Evolutionary conservation across 2,329 filamentous ascomycete species (phyloP).

Genomic region (Colletotrichum liaoningense): DNA sequence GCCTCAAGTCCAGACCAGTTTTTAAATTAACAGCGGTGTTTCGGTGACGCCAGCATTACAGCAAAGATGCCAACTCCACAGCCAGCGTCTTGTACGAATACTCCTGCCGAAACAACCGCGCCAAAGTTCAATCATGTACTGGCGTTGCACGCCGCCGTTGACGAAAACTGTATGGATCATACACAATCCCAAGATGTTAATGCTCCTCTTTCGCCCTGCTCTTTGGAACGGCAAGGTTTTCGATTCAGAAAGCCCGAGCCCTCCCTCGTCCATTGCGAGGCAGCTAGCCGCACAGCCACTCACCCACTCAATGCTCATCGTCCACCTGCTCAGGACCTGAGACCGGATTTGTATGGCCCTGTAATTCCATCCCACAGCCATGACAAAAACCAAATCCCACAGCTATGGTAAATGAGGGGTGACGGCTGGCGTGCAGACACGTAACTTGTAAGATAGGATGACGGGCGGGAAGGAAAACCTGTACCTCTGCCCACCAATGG

Average conservation of each 20-base stretch:
- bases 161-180: background rate
- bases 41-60: slow-evolving; percentile 15
- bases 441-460: slow-evolving; percentile 9
- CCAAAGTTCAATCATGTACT: background rate
- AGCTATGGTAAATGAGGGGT: background rate
- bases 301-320: slow-evolving; percentile 12
- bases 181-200: background rate
- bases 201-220: background rate
- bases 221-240: background rate
- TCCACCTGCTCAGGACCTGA: slow-evolving; percentile 20
- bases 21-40: slow-evolving; percentile 20
- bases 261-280: slow-evolving; percentile 1
- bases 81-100: background rate
- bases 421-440: slow-evolving; percentile 3
- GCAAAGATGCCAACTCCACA: background rate
- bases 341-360: slow-evolving; percentile 28
- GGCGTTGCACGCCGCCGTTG: slow-evolving; percentile 7
- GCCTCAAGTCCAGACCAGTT: slow-evolving; percentile 1
- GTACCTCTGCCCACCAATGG: background rate
- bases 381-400: slow-evolving; percentile 9
- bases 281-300: slow-evolving; percentile 3
- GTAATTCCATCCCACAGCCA: slow-evolving; percentile 14
- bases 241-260: background rate
- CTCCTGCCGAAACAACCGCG: background rate
- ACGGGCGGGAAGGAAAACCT: background rate